Conservation (phyloP, 352 stramenopile species). For the Pythium myriotylum region DNA sequence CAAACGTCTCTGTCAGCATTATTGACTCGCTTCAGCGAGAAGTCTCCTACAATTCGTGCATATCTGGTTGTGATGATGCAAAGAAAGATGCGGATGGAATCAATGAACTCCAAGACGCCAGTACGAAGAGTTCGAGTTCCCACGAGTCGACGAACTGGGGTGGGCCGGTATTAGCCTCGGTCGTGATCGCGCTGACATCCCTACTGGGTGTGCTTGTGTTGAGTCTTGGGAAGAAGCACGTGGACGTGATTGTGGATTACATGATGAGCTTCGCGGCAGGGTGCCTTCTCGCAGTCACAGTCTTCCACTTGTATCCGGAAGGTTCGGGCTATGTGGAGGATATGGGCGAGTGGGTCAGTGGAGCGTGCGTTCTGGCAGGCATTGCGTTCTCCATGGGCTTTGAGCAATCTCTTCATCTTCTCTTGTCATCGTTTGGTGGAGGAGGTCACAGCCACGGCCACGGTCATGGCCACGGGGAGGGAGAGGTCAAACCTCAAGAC, state of each 20-base stretch:
- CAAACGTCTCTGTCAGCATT: conserved; percentile 24
- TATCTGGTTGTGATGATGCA: conserved; percentile 12
- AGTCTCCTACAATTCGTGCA: conserved; percentile 13
- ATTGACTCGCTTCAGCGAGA: conserved; percentile 11
- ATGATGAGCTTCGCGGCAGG: conserved; percentile 35
- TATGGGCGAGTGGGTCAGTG: conserved; percentile 37
- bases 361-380: conserved; percentile 32
- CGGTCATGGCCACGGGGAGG: conserved; percentile 6
- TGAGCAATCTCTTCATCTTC: conserved; percentile 33
- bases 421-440: conserved; percentile 29
- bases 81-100: background rate
- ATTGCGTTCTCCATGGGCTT: conserved; percentile 37
- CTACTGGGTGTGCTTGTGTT: conserved; percentile 33
- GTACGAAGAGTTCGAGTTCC: too few species aligned
- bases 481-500: background rate
- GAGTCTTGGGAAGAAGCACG: conserved; percentile 23
- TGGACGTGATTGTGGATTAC: conserved; percentile 33
- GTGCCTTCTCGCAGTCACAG: conserved; percentile 41
- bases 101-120: too few species aligned
- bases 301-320: conserved; percentile 46
- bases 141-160: conserved; percentile 20
- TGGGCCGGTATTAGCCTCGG: conserved; percentile 26
- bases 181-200: conserved; percentile 32
- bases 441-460: conserved; percentile 9
- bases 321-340: conserved; percentile 32